phyloP scores from a whole-genome alignment of 148 eudicot genomes.

The Rhododendron vialii region DNA sequence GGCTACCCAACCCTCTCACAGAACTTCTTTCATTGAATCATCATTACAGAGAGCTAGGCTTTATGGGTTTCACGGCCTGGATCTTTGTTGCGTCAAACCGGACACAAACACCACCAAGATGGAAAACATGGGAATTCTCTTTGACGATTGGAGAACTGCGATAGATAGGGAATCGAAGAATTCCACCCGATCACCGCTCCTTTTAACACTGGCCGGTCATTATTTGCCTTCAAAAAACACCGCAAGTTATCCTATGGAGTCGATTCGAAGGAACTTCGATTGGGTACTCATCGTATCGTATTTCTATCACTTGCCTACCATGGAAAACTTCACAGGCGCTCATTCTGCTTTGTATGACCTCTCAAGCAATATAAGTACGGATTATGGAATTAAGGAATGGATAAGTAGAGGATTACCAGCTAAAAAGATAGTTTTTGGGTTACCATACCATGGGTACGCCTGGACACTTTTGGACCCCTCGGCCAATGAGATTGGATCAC shows the following conservation, averaged over 20 bases:
- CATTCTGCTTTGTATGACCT: too few relatives aligned
- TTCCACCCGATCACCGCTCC: not conserved
- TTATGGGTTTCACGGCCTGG: slow-evolving; percentile 34
- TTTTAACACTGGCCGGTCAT: slow-evolving; percentile 18
- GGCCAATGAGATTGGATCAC: too few relatives aligned
- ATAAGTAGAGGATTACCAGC: too few relatives aligned
- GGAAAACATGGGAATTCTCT: slow-evolving; percentile 18
- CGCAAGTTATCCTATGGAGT: slow-evolving; percentile 21
- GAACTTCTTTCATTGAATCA: slow-evolving; percentile 33
- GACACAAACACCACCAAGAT: slow-evolving; percentile 2
- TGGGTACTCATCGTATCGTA: slow-evolving; percentile 32
- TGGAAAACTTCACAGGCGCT: too few relatives aligned
- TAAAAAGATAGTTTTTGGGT: too few relatives aligned
- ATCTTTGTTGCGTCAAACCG: slow-evolving; percentile 13
- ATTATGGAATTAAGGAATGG: too few relatives aligned
- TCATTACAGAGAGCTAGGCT: slow-evolving; percentile 29
- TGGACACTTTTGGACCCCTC: too few relatives aligned
- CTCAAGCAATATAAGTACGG: too few relatives aligned
- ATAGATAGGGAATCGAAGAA: slow-evolving; percentile 10
- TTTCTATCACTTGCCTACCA: slow-evolving; percentile 18
- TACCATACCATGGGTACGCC: too few relatives aligned
- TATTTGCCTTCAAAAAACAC: not conserved
- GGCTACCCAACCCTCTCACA: slow-evolving; percentile 12
- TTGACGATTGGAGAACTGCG: slow-evolving; percentile 37
- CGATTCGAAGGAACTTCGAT: slow-evolving; percentile 29